Evolutionary conservation across 2,329 filamentous ascomycete species (phyloP), one percentile per base, ranked within the genome.

Genomic region (Beauveria varroae): DNA sequence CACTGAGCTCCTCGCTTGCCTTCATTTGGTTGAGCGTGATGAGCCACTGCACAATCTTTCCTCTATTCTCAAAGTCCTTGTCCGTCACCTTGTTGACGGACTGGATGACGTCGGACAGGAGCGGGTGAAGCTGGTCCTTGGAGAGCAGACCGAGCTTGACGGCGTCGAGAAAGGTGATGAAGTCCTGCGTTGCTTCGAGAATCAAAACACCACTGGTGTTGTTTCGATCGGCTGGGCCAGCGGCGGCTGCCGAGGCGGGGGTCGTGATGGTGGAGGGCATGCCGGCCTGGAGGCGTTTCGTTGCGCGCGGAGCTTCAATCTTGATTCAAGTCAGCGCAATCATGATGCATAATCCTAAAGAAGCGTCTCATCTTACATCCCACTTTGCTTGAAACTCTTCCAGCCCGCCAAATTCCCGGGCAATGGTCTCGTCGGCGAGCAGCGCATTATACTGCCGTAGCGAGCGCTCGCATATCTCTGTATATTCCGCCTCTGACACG

Each of bases 21-120:
- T 91, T 91, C 95, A 99, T 98, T 76, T 97, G 93, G 72, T 99
- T 99, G 65, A 99, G 79, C 7, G 91, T 89, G 69, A 99, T 99
- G 66, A 99, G 81, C 95, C 95, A 99, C 73, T 97, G 93, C 61
- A 99, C 92, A 68, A 99, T 98, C 81, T 98, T 98, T 68, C 90
- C 92, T 67, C 96, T 88, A 71, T 88, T 93, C 67, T 98, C 93
- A 72, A 99, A 99, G 69, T 98, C 93, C 64, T 88, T 85, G 72
- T 96, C 92, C 3, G 93, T 97, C 65, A 99, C 95, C 71, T 96
- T 95, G 76, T 98, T 98, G 65, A 97, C 93, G 3, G 91, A 93
- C 70, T 97, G 93, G 64, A 99, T 99, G 20, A 97, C 91, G 68
- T 98, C 95, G 1, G 93, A 93, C 2, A 99, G 82, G 22, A 99